Evolutionary conservation across 208 protist species (phyloP).

Genomic region (Strigomonas culicis): DNA sequence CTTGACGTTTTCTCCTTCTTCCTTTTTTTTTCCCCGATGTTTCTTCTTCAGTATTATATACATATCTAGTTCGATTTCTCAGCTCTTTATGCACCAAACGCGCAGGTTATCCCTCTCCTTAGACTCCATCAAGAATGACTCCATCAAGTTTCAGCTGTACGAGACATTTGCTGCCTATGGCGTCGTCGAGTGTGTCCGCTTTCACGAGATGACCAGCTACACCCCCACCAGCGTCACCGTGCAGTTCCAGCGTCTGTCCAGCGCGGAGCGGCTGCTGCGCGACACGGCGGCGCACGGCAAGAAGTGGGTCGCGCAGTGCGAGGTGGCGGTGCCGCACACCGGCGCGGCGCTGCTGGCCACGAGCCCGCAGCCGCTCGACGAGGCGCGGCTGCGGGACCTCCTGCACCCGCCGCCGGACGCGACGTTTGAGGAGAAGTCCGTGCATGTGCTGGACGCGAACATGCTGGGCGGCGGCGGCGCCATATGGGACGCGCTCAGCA

Average conservation of each 20-base stretch:
- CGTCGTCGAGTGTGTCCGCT: constrained; percentile 46
- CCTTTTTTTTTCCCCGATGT: neutral
- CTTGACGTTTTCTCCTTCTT: neutral
- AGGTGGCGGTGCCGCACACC: constrained; percentile 35
- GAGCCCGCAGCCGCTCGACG: constrained; percentile 27
- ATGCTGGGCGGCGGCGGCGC: constrained; percentile 25
- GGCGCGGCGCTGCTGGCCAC: constrained; percentile 43
- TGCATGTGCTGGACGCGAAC: neutral
- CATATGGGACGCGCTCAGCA: constrained; percentile 23
- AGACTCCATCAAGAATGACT: constrained; percentile 40
- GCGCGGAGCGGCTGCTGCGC: constrained; percentile 44
- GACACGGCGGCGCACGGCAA: constrained; percentile 33
- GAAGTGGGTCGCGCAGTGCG: constrained; percentile 40
- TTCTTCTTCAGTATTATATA: too few species aligned
- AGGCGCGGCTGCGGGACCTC: constrained; percentile 13
- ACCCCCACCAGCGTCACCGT: constrained; percentile 41
- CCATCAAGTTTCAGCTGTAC: constrained; percentile 48
- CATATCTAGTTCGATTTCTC: too few species aligned
- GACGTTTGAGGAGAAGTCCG: neutral
- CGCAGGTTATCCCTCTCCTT: constrained; percentile 51
- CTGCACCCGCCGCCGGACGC: neutral
- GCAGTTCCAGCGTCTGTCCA: constrained; percentile 74
- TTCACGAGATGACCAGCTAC: constrained; percentile 48
- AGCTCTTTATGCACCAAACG: too few species aligned
- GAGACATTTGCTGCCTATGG: constrained; percentile 61